Evolutionary conservation across 2,329 filamentous ascomycete genomes (phyloP).

Genomic region (Aspergillus fijiensis): DNA sequence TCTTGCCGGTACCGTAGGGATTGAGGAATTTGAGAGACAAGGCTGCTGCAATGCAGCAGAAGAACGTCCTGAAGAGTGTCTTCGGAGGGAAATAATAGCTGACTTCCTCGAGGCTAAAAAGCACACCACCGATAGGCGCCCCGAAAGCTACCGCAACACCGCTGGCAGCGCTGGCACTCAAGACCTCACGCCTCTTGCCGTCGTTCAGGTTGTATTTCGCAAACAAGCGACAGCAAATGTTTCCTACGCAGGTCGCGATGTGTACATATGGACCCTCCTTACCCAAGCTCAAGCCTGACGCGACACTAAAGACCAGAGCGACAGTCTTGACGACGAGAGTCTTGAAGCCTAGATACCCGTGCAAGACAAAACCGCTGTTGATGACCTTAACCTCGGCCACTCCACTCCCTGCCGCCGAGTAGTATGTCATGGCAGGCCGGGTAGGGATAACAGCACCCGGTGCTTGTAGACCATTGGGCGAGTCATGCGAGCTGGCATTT

Average conservation of each 20-base stretch:
- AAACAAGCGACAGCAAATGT: constrained; percentile 92
- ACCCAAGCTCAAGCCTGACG: constrained; percentile 87
- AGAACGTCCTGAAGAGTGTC: constrained; percentile 95
- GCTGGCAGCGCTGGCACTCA: constrained; percentile 89
- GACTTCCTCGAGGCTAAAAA: constrained; percentile 94
- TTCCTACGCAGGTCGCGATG: constrained; percentile 91
- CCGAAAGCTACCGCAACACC: constrained; percentile 95
- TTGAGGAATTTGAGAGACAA: constrained; percentile 92
- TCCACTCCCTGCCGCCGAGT: constrained; percentile 91
- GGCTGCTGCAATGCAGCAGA: constrained; percentile 91
- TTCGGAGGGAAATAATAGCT: constrained; percentile 96
- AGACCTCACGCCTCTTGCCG: constrained; percentile 84
- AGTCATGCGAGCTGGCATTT: constrained; percentile 45
- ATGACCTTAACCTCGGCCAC: constrained; percentile 98
- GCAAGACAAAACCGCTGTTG: constrained; percentile 93
- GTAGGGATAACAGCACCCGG: constrained; percentile 32
- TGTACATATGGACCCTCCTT: constrained; percentile 98
- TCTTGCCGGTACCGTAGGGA: constrained; percentile 93
- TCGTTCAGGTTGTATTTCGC: constrained; percentile 92
- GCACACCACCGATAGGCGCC: constrained; percentile 81
- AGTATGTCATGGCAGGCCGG: constrained; percentile 80
- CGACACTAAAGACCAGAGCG: constrained; percentile 81
- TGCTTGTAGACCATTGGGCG: constrained; percentile 42
- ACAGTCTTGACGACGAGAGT: constrained; percentile 83
- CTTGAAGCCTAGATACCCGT: constrained; percentile 87